Evolutionary conservation across 495 filamentous ascomycete genomes (phyloP).

Genomic region (Mytilinidion resinicola): DNA sequence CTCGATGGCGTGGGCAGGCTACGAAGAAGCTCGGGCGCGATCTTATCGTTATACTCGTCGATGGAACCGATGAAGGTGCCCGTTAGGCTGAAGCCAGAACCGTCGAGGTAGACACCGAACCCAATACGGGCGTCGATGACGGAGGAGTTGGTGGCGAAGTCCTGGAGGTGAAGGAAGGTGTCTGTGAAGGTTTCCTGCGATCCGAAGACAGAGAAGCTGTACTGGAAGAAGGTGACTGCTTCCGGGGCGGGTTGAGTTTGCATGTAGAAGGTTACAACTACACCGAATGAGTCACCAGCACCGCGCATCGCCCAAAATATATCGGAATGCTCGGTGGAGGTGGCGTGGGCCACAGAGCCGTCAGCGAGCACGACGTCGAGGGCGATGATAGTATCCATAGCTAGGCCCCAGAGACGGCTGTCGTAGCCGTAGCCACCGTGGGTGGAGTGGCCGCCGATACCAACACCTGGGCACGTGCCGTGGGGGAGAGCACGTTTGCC

Average conservation of each 20-base stretch:
- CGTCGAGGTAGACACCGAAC: slow-evolving; percentile 22
- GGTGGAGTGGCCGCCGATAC: slow-evolving; percentile 66
- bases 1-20: slow-evolving; percentile 1
- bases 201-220: slow-evolving; percentile 12
- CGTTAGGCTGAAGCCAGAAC: slow-evolving; percentile 4
- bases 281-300: slow-evolving; percentile 56
- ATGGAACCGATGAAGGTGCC: slow-evolving; percentile 22
- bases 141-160: slow-evolving; percentile 22
- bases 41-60: slow-evolving; percentile 21
- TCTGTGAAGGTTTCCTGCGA: slow-evolving; percentile 13
- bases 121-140: slow-evolving; percentile 22
- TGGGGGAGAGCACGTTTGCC: slow-evolving; percentile 62
- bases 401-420: slow-evolving; percentile 57
- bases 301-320: slow-evolving; percentile 49
- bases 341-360: slow-evolving; percentile 42
- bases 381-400: slow-evolving; percentile 57
- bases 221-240: slow-evolving; percentile 41
- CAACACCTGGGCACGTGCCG: slow-evolving; percentile 60
- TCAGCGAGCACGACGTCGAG: slow-evolving; percentile 61
- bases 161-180: slow-evolving; percentile 26
- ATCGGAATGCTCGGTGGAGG: slow-evolving; percentile 30
- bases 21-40: slow-evolving; percentile 23
- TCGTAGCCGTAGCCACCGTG: slow-evolving; percentile 62
- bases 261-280: slow-evolving; percentile 59
- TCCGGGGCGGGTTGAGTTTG: slow-evolving; percentile 53